phyloP scores from a whole-genome alignment of 2,329 filamentous ascomycete species.

The Venturia asperata region DNA sequence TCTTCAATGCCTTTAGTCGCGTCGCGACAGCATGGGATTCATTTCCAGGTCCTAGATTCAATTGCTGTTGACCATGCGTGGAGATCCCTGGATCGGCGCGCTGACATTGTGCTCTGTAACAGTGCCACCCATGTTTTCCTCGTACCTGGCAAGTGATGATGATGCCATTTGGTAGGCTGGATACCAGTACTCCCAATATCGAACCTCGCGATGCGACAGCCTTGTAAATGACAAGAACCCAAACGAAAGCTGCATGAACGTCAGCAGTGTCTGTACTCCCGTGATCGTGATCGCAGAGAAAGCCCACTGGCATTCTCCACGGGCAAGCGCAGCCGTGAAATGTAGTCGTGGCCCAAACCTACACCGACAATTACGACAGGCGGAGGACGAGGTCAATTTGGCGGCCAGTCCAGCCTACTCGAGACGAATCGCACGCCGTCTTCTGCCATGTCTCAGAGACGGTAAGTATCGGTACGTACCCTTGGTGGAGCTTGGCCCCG shows the following conservation, averaged over 20 bases:
- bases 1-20: neutral
- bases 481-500: neutral
- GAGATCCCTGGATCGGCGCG: neutral
- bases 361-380: neutral
- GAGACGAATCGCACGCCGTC: neutral
- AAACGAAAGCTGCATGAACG: neutral
- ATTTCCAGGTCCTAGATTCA: constrained; percentile 4
- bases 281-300: neutral
- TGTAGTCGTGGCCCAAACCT: neutral
- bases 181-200: neutral
- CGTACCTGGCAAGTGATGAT: neutral
- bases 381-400: neutral
- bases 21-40: constrained; percentile 4
- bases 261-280: neutral
- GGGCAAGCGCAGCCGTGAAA: neutral
- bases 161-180: neutral
- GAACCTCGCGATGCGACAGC: neutral
- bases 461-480: constrained; percentile 7
- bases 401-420: neutral
- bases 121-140: neutral
- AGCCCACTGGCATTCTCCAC: neutral
- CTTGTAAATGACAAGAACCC: neutral
- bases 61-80: neutral
- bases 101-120: neutral
- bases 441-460: neutral